phyloP scores from a whole-genome alignment of 2,329 filamentous ascomycete species.

The Aspergillus vadensis region DNA sequence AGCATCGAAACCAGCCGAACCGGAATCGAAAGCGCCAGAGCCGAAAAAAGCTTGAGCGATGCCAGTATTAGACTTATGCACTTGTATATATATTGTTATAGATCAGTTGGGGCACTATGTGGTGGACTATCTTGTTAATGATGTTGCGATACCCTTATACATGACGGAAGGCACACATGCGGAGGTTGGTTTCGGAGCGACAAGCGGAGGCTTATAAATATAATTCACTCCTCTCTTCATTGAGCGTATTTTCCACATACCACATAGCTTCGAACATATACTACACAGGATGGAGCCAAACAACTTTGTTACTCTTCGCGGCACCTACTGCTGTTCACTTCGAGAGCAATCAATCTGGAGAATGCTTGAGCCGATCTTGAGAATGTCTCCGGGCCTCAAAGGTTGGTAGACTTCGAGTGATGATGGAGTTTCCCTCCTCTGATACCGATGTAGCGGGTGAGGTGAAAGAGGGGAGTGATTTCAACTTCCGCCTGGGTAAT shows the following conservation, averaged over 20 bases:
- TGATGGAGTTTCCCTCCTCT: not conserved
- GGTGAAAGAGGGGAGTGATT: conserved; percentile 21
- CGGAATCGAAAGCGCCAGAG: not conserved
- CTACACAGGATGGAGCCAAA: conserved; percentile 8
- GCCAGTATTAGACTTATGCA: not conserved
- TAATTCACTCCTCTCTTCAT: conserved; percentile 19
- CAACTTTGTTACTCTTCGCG: not conserved
- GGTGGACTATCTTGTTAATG: not conserved
- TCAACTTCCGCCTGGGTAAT: conserved; percentile 18
- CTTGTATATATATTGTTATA: conserved; percentile 7
- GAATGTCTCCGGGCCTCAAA: conserved; percentile 17
- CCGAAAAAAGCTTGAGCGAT: conserved; percentile 9
- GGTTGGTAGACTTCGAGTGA: conserved; percentile 17
- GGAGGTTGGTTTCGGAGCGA: not conserved
- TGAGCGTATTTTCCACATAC: not conserved
- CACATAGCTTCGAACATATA: not conserved
- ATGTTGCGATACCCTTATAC: conserved; percentile 13
- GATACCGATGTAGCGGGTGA: conserved; percentile 16
- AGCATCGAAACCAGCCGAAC: not conserved
- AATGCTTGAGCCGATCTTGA: conserved; percentile 26
- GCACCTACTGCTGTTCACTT: conserved; percentile 45
- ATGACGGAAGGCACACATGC: not conserved
- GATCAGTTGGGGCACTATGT: conserved; percentile 3
- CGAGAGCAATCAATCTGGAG: conserved; percentile 42
- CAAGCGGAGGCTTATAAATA: conserved; percentile 6